Conservation (phyloP, 2,329 filamentous ascomycete species). For the Colletotrichum abscissum region DNA sequence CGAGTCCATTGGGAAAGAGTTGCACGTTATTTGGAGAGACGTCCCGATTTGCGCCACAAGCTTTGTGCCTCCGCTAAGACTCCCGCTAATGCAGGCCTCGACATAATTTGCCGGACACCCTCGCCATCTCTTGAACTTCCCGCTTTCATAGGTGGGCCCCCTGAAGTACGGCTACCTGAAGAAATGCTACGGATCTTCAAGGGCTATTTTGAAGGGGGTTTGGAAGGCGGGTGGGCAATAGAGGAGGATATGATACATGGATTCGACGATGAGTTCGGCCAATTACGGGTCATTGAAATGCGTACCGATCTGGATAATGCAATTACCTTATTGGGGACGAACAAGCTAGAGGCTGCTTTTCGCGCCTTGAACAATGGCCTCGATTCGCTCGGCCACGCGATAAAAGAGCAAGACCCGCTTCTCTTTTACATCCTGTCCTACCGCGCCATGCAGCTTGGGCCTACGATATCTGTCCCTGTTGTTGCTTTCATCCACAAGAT, state of each 20-base stretch:
- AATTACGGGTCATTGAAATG: not conserved
- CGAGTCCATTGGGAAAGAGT: not conserved
- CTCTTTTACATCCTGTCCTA: not conserved
- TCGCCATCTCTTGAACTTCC: not conserved
- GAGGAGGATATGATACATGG: not conserved
- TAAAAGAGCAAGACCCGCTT: not conserved
- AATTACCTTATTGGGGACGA: not conserved
- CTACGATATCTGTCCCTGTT: not conserved
- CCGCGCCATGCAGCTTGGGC: not conserved
- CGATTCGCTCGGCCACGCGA: not conserved
- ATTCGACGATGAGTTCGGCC: not conserved
- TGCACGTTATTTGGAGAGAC: not conserved
- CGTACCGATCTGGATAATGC: not conserved
- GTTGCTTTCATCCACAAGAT: not conserved
- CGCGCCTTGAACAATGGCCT: not conserved
- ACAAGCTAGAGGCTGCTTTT: not conserved
- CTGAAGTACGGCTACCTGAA: not conserved
- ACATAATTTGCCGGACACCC: constrained; percentile 12
- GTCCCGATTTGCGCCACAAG: constrained; percentile 5
- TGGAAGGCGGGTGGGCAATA: not conserved
- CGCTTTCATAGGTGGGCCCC: not conserved
- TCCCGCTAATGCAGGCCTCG: not conserved
- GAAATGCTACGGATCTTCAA: not conserved
- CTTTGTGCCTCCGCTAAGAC: not conserved
- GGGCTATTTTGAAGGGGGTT: not conserved